phyloP scores from a whole-genome alignment of 202 grass and related monocot genomes.

The Schoenoplectus triqueter region DNA sequence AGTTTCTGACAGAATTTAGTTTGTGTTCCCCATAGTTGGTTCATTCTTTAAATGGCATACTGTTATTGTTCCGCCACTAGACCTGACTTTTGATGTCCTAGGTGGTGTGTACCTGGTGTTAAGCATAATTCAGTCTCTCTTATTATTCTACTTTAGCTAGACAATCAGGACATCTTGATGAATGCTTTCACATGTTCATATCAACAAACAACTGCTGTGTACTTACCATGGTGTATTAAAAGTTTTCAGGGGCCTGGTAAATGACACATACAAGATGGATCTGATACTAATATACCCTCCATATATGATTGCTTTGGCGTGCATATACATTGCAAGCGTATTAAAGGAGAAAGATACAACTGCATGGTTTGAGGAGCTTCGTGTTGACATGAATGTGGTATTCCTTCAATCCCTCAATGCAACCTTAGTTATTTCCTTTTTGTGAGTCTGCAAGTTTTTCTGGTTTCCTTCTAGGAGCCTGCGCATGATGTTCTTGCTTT shows the following conservation, averaged over 20 bases:
- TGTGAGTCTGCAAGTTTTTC: neutral
- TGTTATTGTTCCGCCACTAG: neutral
- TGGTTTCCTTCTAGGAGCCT: neutral
- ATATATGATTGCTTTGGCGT: constrained; percentile 95
- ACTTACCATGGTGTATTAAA: constrained; percentile 33
- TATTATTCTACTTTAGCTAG: neutral
- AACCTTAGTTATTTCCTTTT: constrained; percentile 4
- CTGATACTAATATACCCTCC: constrained; percentile 94
- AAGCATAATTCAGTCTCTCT: neutral
- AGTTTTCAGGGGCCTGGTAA: constrained; percentile 83
- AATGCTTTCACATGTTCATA: neutral
- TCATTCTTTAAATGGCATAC: constrained; percentile 21
- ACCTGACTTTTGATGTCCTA: neutral
- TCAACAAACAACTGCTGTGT: neutral
- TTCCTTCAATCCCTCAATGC: constrained; percentile 10
- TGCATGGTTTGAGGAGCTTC: constrained; percentile 89
- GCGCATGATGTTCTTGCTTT: constrained; percentile 6
- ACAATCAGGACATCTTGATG: neutral
- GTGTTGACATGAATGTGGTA: constrained; percentile 91
- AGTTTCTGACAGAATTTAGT: constrained; percentile 8
- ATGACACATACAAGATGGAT: constrained; percentile 99
- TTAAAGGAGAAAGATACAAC: constrained; percentile 89
- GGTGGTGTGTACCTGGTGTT: neutral
- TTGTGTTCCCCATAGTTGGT: neutral
- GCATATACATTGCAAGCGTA: constrained; percentile 87